Percentiles rank a stretch among this genome's conserved stretches.
Conservation (phyloP, 106 monocot species). For the Alisma plantagoaquatica region DNA sequence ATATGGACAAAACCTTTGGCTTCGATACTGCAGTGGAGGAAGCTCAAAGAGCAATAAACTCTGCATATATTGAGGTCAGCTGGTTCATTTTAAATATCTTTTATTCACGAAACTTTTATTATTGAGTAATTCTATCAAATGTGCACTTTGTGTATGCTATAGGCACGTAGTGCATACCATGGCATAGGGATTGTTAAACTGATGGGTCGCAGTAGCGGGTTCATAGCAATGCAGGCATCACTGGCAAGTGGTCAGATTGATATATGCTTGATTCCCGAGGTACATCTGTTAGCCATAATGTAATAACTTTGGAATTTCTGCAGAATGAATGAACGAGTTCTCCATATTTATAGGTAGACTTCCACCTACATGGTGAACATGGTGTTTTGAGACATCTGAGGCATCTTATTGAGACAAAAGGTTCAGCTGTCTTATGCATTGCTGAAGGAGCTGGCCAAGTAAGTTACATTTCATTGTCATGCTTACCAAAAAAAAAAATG, state of each 20-base stretch:
- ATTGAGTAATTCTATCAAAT: too few relatives aligned
- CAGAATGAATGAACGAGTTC: background rate
- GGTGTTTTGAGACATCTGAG: slow-evolving; percentile 63
- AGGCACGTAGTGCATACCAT: slow-evolving; percentile 89
- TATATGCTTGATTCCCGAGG: slow-evolving; percentile 92
- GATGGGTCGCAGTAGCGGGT: slow-evolving; percentile 93
- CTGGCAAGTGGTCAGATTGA: slow-evolving; percentile 94
- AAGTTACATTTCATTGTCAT: slow-evolving; percentile 17
- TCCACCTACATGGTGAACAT: slow-evolving; percentile 57
- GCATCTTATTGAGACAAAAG: slow-evolving; percentile 56
- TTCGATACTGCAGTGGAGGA: slow-evolving; percentile 92
- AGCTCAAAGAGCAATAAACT: slow-evolving; percentile 84
- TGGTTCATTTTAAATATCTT: too few relatives aligned
- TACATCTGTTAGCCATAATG: slow-evolving; percentile 8
- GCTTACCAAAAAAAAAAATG: too few relatives aligned
- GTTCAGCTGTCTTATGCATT: slow-evolving; percentile 72
- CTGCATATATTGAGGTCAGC: slow-evolving; percentile 98
- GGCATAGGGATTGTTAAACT: slow-evolving; percentile 88
- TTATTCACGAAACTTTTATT: too few relatives aligned
- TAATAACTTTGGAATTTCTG: background rate
- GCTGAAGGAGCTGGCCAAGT: slow-evolving; percentile 91
- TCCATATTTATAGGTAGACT: slow-evolving; percentile 36
- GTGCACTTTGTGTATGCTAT: too few relatives aligned
- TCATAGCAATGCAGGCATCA: slow-evolving; percentile 92
- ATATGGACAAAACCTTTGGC: slow-evolving; percentile 90